phyloP scores from a whole-genome alignment of 495 filamentous ascomycete genomes.

The Aspergillus campestris region DNA sequence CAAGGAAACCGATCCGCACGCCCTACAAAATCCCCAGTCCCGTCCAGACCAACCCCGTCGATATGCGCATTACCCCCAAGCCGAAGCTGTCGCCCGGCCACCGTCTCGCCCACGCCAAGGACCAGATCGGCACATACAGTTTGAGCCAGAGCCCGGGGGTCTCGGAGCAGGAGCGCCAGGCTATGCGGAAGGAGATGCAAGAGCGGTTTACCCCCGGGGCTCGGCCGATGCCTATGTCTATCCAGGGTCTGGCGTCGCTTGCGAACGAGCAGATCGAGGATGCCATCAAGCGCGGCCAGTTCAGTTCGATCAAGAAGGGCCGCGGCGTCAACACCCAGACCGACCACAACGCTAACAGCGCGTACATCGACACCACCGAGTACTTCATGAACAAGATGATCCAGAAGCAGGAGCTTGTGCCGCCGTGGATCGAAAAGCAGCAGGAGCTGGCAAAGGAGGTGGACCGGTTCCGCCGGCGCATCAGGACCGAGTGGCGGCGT shows the following conservation, averaged over 20 bases:
- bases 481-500: constrained; percentile 79
- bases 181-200: constrained; percentile 60
- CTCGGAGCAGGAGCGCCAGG: constrained; percentile 60
- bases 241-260: constrained; percentile 71
- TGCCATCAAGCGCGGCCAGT: constrained; percentile 85
- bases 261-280: constrained; percentile 94
- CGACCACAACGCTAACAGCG: constrained; percentile 74
- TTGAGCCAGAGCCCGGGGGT: constrained; percentile 50
- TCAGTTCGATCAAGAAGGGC: constrained; percentile 78
- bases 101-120: constrained; percentile 68
- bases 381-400: constrained; percentile 99
- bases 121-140: constrained; percentile 65
- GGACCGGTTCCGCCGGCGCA: constrained; percentile 58
- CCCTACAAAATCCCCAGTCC: constrained; percentile 38
- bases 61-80: constrained; percentile 49
- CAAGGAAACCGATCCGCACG: constrained; percentile 58
- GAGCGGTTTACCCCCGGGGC: constrained; percentile 71
- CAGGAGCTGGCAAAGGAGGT: constrained; percentile 72
- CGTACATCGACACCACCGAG: constrained; percentile 93
- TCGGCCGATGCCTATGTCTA: constrained; percentile 64
- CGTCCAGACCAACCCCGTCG: constrained; percentile 39
- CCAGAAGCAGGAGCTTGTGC: constrained; percentile 68
- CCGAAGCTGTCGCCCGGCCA: constrained; percentile 39
- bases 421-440: constrained; percentile 85
- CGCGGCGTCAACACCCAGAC: constrained; percentile 59